Conservation (phyloP, 177 flowering plant species). For the Telopea speciosissima region DNA sequence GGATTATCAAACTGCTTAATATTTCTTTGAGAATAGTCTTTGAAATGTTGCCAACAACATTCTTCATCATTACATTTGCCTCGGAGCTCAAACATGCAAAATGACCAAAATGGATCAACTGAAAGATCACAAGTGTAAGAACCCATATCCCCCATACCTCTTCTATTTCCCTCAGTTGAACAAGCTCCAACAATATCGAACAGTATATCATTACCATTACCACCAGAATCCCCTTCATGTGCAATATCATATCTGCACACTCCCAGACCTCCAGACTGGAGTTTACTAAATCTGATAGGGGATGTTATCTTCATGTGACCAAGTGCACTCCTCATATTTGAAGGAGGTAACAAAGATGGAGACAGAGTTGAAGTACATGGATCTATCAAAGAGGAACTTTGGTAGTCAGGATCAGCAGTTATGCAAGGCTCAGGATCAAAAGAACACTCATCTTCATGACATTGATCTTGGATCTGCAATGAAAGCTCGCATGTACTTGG, state of each 20-base stretch:
- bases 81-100: conserved; percentile 91
- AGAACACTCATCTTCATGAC: conserved; percentile 13
- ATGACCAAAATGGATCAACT: conserved; percentile 78
- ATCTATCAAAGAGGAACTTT: conserved; percentile 17
- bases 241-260: background rate
- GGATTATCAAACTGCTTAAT: conserved; percentile 20
- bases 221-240: conserved; percentile 17
- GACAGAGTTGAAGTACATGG: conserved; percentile 13
- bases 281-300: conserved; percentile 4
- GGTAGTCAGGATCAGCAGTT: conserved; percentile 24
- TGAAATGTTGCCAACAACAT: conserved; percentile 79
- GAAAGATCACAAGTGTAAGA: conserved; percentile 30
- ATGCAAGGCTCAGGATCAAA: conserved; percentile 15
- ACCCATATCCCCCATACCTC: conserved; percentile 26
- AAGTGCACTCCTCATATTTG: conserved; percentile 37
- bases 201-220: conserved; percentile 14
- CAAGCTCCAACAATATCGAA: conserved; percentile 4
- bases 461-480: conserved; percentile 11
- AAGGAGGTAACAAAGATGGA: conserved; percentile 18
- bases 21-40: conserved; percentile 29
- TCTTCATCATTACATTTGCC: conserved; percentile 88
- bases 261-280: conserved; percentile 5
- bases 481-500: conserved; percentile 15
- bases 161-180: conserved; percentile 8
- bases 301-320: conserved; percentile 26